Percentiles rank a stretch among this genome's conserved stretches.
phyloP scores from a whole-genome alignment of 1,139 yeast genomes.

The Saccharomyces hybrid region DNA sequence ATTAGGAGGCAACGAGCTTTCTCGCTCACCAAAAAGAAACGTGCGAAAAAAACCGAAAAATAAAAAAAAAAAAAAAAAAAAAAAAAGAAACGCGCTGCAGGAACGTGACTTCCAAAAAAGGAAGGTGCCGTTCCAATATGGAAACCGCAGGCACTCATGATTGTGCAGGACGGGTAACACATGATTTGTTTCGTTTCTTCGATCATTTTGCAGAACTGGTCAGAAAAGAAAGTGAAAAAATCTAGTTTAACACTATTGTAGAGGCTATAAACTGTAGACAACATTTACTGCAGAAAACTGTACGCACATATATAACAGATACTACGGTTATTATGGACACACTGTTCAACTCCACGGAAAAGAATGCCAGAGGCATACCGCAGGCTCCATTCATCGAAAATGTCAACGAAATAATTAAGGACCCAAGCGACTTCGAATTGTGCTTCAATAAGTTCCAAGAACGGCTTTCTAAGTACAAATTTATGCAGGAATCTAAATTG shows the following conservation, averaged over 20 bases:
- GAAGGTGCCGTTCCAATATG: background rate
- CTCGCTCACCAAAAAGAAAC: background rate
- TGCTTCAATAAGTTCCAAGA: conserved; percentile 70
- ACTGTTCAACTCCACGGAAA: conserved; percentile 29
- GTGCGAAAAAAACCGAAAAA: background rate
- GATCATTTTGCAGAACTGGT: background rate
- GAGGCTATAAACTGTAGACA: background rate
- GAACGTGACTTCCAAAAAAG: background rate
- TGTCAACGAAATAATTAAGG: conserved; percentile 65
- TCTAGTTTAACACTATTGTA: background rate
- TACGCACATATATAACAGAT: background rate
- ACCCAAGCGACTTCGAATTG: conserved; percentile 63
- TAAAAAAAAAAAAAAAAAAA: too few relatives aligned
- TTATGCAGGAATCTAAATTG: conserved; percentile 76
- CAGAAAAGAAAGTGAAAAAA: background rate
- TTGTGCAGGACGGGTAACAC: background rate
- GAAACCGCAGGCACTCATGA: background rate
- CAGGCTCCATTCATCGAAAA: conserved; percentile 90
- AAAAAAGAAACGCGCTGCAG: conserved; percentile 3
- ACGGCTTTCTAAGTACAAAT: conserved; percentile 70
- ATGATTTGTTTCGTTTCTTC: background rate
- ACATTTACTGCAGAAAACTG: background rate
- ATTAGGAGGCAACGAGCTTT: background rate
- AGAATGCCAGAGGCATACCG: conserved; percentile 92
- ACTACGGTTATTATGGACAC: conserved; percentile 21